Base-by-base conservation (phyloP, 441 rosid species). In the Oxalis stricta region DNA sequence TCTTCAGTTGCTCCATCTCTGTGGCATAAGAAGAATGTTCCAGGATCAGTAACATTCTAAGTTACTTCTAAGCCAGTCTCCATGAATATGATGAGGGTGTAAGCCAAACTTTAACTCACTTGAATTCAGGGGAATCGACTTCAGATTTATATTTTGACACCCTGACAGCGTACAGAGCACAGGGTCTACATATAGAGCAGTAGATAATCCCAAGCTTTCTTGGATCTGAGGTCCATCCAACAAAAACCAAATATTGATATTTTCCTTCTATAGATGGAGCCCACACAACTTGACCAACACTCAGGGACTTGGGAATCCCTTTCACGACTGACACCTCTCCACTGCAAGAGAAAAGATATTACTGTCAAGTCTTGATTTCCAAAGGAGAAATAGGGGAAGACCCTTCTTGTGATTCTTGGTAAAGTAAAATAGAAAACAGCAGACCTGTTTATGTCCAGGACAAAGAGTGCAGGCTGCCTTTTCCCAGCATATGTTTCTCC, bases 261-360 rank as follows among this genome's bases (percentile, higher is more conserved):
- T 33, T 40, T 28, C 65, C 77, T 35, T 61, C 59, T 21, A 35
- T 38, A 26, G 54, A 30, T 47, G 94, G 94, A 46, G 89, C 76
- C 98, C 98, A 91, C 41, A 86, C 77, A 34, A 86, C 98, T 64
- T 86, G 98, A 28, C 98, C 93, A 55, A 70, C 64, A 46, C 96
- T 91, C 53, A 91, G 26, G 7, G 83, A 75, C 63, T 66, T 75
- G 1, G 75, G 39, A 65, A 85, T 67, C 69, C 89, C 93, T 77
- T 69, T 61, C 41, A 83, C 60, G 37, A 71, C 72, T 49, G 51
- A 56, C 0, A 91, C 91, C 50, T 72, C 73, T 61, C 84, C 98
- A 65, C 98, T 91, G 63, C 37, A 41, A 23, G 55, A 26, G 21
- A 30, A 14, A 12, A 20, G 46, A 48, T 34, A 47, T 21, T 16